Evolutionary conservation across 352 stramenopile species (phyloP).

Genomic region (Plasmopara halstedii): DNA sequence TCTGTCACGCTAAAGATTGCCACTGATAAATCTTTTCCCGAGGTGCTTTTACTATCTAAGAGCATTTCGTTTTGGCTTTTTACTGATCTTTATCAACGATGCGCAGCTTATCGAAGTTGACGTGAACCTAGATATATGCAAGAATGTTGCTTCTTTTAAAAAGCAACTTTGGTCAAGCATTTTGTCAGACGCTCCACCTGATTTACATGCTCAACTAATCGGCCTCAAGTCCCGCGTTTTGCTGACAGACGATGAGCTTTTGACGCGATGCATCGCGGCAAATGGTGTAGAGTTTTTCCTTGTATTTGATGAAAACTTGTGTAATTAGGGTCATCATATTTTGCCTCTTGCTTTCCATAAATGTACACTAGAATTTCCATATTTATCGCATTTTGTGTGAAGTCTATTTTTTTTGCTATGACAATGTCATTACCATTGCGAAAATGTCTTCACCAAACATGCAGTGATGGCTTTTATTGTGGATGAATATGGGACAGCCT

Average conservation of each 20-base stretch:
- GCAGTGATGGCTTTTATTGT: too few species aligned
- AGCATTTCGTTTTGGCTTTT: not conserved
- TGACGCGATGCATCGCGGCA: conserved; percentile 13
- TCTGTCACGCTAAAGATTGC: conserved; percentile 19
- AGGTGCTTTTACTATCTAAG: conserved; percentile 13
- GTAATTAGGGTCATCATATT: not conserved
- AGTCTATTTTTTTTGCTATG: too few species aligned
- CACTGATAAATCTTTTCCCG: conserved; percentile 23
- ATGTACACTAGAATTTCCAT: too few species aligned
- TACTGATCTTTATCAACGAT: not conserved
- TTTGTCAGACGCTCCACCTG: conserved; percentile 2
- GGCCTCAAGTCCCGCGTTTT: conserved; percentile 9
- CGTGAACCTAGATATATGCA: conserved; percentile 15
- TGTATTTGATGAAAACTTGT: conserved; percentile 21
- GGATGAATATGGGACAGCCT: too few species aligned
- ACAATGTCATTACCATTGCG: too few species aligned
- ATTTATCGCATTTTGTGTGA: too few species aligned
- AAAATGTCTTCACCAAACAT: too few species aligned
- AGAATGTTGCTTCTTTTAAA: conserved; percentile 14
- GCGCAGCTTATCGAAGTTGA: conserved; percentile 12
- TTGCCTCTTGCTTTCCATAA: not conserved
- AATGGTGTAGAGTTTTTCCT: conserved; percentile 26
- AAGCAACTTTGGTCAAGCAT: conserved; percentile 11
- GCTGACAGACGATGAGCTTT: conserved; percentile 10
- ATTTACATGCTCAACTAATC: conserved; percentile 15